Conservation (phyloP, 169 alveolate genomes). For the Ichthyophthirius multifiliis region DNA sequence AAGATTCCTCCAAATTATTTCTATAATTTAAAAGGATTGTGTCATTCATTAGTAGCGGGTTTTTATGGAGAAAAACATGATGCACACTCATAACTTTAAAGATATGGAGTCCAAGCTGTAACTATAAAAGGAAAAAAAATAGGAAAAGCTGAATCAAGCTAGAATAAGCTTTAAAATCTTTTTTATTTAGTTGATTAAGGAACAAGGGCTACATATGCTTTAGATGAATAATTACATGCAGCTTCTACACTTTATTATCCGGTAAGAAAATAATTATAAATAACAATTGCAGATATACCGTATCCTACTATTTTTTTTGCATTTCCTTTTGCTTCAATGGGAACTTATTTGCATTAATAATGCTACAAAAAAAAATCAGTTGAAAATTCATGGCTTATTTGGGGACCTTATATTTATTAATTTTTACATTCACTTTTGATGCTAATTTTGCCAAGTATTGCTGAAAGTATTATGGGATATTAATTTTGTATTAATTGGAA, state of each 20-base stretch:
- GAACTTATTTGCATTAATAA: too few species aligned
- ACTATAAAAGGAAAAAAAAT: not conserved
- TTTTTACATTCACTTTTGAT: too few species aligned
- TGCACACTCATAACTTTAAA: not conserved
- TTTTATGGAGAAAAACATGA: constrained; percentile 5
- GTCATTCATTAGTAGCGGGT: not conserved
- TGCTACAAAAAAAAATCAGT: too few species aligned
- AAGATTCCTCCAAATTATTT: not conserved
- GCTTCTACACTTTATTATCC: constrained; percentile 1
- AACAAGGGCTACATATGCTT: not conserved
- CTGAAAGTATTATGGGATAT: too few species aligned
- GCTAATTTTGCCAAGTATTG: too few species aligned
- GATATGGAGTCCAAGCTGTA: not conserved
- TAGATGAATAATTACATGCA: not conserved
- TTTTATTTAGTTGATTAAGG: not conserved
- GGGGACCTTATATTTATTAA: too few species aligned
- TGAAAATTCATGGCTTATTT: too few species aligned
- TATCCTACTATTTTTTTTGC: too few species aligned
- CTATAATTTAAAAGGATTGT: not conserved
- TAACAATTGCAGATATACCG: too few species aligned
- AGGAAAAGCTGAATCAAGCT: not conserved
- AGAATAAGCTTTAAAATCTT: not conserved
- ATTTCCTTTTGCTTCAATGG: too few species aligned
- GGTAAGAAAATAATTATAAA: not conserved
- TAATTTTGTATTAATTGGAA: too few species aligned